phyloP scores from a whole-genome alignment of 2,329 filamentous ascomycete genomes.

The Lasiodiplodia hormozganensis region DNA sequence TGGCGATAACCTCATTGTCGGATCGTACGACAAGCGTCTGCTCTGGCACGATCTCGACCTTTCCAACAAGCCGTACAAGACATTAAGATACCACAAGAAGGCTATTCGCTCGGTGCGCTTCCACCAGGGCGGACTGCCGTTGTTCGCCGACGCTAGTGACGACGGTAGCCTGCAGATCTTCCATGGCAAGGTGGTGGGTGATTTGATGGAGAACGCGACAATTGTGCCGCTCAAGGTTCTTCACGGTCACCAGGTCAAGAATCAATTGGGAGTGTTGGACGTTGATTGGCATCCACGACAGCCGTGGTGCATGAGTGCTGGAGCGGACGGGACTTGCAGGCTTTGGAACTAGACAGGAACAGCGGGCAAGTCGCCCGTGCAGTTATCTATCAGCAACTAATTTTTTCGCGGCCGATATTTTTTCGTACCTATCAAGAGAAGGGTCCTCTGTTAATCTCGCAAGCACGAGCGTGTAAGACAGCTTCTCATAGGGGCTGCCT shows the following conservation, averaged over 20 bases:
- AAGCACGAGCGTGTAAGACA: conserved; percentile 13
- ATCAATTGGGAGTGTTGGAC: conserved; percentile 87
- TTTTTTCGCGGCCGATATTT: neutral
- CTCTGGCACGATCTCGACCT: conserved; percentile 98
- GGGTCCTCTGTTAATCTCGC: conserved; percentile 5
- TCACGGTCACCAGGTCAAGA: conserved; percentile 85
- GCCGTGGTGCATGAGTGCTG: conserved; percentile 93
- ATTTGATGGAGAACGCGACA: conserved; percentile 94
- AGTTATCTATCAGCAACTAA: conserved; percentile 22
- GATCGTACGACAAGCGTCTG: conserved; percentile 90
- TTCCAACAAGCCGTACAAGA: conserved; percentile 90
- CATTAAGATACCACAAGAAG: conserved; percentile 90
- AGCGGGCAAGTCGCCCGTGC: neutral
- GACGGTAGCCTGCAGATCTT: conserved; percentile 95
- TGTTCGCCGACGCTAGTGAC: conserved; percentile 95
- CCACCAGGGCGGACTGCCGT: conserved; percentile 77
- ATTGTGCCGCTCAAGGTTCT: conserved; percentile 97
- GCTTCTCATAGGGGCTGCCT: conserved; percentile 15
- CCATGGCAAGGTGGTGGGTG: conserved; percentile 93
- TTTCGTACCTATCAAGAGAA: conserved; percentile 18
- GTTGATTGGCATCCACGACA: conserved; percentile 95
- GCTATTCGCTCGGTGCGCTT: conserved; percentile 90
- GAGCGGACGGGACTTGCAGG: conserved; percentile 90
- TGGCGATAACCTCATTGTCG: conserved; percentile 92
- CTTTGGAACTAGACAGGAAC: conserved; percentile 69